Evolutionary conservation across 202 grass and related monocot genomes (phyloP).

Genomic region (Schoenoplectus tabernaemontani): DNA sequence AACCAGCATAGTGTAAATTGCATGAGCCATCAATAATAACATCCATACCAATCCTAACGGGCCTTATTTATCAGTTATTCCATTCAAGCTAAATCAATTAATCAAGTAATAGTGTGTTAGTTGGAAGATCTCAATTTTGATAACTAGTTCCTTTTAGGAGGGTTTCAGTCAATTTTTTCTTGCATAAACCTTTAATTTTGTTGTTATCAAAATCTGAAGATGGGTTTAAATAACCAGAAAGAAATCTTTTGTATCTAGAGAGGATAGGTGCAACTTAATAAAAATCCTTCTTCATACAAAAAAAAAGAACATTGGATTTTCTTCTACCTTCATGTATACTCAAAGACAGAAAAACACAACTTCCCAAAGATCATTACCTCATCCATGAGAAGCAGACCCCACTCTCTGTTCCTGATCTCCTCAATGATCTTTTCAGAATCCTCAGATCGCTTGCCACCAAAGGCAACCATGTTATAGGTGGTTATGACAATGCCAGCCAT

Average conservation of each 20-base stretch:
- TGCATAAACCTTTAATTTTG: background rate
- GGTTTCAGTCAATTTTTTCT: background rate
- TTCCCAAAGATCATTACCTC: constrained; percentile 48
- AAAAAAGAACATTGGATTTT: background rate
- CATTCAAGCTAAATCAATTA: background rate
- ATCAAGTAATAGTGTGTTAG: background rate
- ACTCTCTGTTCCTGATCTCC: too few relatives aligned
- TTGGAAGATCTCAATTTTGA: background rate
- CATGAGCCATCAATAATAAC: background rate
- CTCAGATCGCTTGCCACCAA: constrained; percentile 81
- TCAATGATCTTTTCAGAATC: constrained; percentile 95
- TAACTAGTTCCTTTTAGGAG: background rate
- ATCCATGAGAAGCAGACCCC: too few relatives aligned
- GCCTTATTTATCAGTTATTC: background rate
- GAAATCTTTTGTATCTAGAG: background rate
- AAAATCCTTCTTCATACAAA: background rate
- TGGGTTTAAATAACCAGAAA: background rate
- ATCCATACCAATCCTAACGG: background rate
- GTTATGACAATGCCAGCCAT: constrained; percentile 82
- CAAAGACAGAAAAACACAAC: background rate
- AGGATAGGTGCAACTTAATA: too few relatives aligned
- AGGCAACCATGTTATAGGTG: constrained; percentile 97
- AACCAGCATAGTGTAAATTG: background rate
- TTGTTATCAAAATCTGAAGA: background rate
- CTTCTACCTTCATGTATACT: background rate